These are phyloP conservation scores for Zoysia pacifica DNA, from an alignment of 176 grass and related monocot species.

Conservation along the genomic window DNA sequence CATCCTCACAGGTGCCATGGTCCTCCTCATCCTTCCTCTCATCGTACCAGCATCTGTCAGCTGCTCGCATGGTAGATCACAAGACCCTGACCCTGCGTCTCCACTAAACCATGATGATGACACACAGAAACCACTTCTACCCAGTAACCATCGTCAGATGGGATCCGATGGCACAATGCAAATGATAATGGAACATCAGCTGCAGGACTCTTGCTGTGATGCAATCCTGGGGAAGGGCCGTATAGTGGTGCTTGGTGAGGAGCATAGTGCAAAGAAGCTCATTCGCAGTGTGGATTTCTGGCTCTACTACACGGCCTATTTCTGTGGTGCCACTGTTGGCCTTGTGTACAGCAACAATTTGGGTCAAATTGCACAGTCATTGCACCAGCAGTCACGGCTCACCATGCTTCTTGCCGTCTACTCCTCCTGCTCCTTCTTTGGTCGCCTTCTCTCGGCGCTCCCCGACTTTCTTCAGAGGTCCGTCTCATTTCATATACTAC, in stretches of 20 bases:
- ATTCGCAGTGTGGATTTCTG: constrained; percentile 73
- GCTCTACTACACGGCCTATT: constrained; percentile 88
- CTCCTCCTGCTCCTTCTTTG: constrained; percentile 90
- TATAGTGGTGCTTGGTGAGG: constrained; percentile 57
- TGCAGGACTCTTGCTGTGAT: constrained; percentile 34
- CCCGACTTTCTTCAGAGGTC: constrained; percentile 77
- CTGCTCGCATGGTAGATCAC: constrained; percentile 19
- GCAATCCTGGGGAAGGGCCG: constrained; percentile 42
- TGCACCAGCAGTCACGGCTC: constrained; percentile 59
- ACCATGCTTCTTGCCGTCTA: constrained; percentile 77
- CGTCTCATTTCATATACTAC: neutral
- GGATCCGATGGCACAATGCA: constrained; percentile 1
- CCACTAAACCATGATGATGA: constrained; percentile 37
- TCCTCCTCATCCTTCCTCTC: constrained; percentile 69
- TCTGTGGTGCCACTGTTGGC: constrained; percentile 80
- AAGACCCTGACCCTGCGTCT: constrained; percentile 24
- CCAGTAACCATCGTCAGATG: neutral
- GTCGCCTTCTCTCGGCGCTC: constrained; percentile 73
- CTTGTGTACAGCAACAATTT: constrained; percentile 94
- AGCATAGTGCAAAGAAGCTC: constrained; percentile 72
- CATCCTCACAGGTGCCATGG: constrained; percentile 66
- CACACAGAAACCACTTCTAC: constrained; percentile 35
- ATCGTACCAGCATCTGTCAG: constrained; percentile 57
- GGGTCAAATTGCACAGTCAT: constrained; percentile 82
- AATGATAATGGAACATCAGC: constrained; percentile 19